These are phyloP conservation scores for Saccharomyces jurei DNA, from an alignment of 805 yeast genomes.

Conservation along the genomic window DNA sequence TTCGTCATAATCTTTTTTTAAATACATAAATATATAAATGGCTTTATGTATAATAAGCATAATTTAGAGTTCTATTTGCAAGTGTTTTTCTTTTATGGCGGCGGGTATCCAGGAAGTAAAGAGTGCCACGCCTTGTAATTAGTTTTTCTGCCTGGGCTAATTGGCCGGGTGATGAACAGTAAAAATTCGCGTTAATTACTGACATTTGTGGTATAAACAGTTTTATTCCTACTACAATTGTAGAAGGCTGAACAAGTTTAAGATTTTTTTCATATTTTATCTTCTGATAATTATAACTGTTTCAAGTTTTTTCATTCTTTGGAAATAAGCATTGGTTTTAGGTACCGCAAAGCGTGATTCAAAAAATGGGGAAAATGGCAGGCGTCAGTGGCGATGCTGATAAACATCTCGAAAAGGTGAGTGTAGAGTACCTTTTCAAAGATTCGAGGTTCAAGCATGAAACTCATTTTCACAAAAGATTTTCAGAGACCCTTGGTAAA, in stretches of 20 bases:
- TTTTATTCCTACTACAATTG: neutral
- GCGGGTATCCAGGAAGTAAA: neutral
- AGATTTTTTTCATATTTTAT: neutral
- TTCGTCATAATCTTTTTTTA: neutral
- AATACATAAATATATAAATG: neutral
- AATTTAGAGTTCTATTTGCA: neutral
- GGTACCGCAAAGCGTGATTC: neutral
- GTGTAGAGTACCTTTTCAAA: neutral
- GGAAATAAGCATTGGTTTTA: neutral
- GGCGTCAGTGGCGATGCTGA: neutral
- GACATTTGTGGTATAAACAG: neutral
- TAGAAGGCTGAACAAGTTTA: neutral
- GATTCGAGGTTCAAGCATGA: neutral
- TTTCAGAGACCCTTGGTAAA: neutral
- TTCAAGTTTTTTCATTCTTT: neutral
- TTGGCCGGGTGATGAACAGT: neutral
- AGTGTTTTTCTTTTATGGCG: slow-evolving; percentile 1
- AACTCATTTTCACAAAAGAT: neutral
- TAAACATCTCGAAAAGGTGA: neutral
- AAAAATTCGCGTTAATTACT: neutral
- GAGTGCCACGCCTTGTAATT: neutral
- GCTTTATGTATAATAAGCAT: slow-evolving; percentile 1
- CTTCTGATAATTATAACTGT: neutral
- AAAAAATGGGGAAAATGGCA: neutral
- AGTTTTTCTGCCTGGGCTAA: neutral